phyloP scores from a whole-genome alignment of 345 rosid species.

The Nasturtium officinale region DNA sequence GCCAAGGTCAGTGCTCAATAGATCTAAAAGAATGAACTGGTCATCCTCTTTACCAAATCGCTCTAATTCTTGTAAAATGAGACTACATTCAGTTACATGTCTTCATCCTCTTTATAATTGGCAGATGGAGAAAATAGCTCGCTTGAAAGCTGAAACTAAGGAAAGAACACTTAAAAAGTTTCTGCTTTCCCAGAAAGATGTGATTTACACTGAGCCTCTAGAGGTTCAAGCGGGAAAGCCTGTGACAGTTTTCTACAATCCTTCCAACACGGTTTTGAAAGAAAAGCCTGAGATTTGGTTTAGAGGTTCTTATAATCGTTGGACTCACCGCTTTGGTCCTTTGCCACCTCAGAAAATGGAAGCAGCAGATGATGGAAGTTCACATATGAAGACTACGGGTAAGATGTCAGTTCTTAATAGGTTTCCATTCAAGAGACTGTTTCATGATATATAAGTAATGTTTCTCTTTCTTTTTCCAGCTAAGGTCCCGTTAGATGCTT shows the following conservation, averaged over 20 bases:
- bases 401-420: slow-evolving; percentile 25
- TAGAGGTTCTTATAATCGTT: slow-evolving; percentile 89
- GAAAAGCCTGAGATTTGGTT: slow-evolving; percentile 91
- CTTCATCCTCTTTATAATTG: slow-evolving; percentile 26
- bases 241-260: slow-evolving; percentile 74
- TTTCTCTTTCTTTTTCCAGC: slow-evolving; percentile 56
- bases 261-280: slow-evolving; percentile 75
- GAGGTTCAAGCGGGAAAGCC: slow-evolving; percentile 75
- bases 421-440: not conserved
- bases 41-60: slow-evolving; percentile 20
- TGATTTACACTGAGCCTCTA: slow-evolving; percentile 87
- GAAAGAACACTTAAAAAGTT: slow-evolving; percentile 71
- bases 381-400: slow-evolving; percentile 71
- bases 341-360: slow-evolving; percentile 86
- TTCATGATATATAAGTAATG: slow-evolving; percentile 3
- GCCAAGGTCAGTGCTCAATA: slow-evolving; percentile 59
- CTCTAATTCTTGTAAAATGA: slow-evolving; percentile 4
- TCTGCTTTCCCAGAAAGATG: slow-evolving; percentile 77
- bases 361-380: slow-evolving; percentile 55
- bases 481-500: slow-evolving; percentile 88
- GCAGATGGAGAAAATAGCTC: slow-evolving; percentile 70
- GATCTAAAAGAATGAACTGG: not conserved
- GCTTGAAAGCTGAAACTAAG: slow-evolving; percentile 74
- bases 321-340: slow-evolving; percentile 79
- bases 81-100: not conserved